Evolutionary conservation across 2,329 filamentous ascomycete genomes (phyloP).

Genomic region (Hymenoscyphus fraxineus): DNA sequence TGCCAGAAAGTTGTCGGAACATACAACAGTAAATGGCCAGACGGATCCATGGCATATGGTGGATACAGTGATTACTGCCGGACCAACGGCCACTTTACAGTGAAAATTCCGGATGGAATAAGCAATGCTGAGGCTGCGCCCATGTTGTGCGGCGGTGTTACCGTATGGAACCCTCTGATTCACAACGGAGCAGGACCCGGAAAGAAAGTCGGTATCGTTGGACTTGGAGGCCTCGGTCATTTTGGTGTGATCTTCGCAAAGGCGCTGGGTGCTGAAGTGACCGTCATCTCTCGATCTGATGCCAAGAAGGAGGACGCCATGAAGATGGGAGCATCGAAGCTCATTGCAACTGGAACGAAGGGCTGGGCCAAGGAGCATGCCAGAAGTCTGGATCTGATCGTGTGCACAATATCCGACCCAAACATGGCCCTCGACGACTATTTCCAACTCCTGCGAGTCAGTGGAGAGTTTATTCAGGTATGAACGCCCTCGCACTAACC

Average conservation of each 20-base stretch:
- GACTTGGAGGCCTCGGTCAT: conserved; percentile 71
- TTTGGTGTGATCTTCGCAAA: conserved; percentile 68
- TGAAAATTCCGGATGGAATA: conserved; percentile 54
- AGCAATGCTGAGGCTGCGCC: conserved; percentile 54
- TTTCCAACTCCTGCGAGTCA: conserved; percentile 53
- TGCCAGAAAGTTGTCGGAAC: conserved; percentile 39
- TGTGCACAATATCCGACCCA: conserved; percentile 53
- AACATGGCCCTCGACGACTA: conserved; percentile 62
- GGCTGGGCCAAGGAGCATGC: conserved; percentile 56
- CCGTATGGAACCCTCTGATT: conserved; percentile 65
- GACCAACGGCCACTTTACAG: conserved; percentile 54
- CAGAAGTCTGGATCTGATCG: conserved; percentile 53
- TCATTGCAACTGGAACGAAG: conserved; percentile 53
- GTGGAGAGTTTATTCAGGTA: conserved; percentile 58
- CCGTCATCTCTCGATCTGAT: conserved; percentile 59
- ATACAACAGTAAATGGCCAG: conserved; percentile 39
- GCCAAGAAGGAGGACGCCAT: conserved; percentile 57
- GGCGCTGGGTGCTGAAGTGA: conserved; percentile 64
- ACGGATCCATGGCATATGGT: conserved; percentile 46
- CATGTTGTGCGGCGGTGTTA: conserved; percentile 75
- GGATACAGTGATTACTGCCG: conserved; percentile 49
- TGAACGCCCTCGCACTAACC: background rate
- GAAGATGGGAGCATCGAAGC: conserved; percentile 57
- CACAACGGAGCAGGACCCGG: conserved; percentile 66
- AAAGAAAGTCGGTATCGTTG: conserved; percentile 67